Conservation (phyloP, 148 eudicot species). For the Drosera capensis region DNA sequence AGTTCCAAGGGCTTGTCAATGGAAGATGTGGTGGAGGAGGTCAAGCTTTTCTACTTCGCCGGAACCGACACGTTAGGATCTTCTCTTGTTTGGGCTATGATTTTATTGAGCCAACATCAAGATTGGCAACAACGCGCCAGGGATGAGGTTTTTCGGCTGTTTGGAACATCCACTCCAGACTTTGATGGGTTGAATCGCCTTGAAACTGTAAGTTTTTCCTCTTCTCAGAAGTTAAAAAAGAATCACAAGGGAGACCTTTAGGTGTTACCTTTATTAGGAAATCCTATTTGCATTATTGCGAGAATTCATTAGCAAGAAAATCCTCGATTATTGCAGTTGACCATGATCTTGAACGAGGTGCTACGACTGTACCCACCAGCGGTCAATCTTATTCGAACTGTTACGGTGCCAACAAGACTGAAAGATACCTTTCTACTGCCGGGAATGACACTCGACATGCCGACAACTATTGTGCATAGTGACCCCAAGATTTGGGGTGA, state of each 20-base stretch:
- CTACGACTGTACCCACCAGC: conserved; percentile 31
- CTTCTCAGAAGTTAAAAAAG: no score
- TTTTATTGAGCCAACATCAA: conserved; percentile 10
- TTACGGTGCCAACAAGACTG: conserved; percentile 7
- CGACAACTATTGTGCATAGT: conserved; percentile 20
- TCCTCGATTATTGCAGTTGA: no score
- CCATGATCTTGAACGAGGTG: conserved; percentile 27
- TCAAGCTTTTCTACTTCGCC: conserved; percentile 11
- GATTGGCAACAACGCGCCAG: conserved; percentile 16
- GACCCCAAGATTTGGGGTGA: conserved; percentile 31
- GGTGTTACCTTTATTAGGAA: no score
- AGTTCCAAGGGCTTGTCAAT: conserved; percentile 1
- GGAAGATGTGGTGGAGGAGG: conserved; percentile 10
- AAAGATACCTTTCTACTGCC: conserved; percentile 11
- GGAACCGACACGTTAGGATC: conserved; percentile 11
- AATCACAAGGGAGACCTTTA: no score
- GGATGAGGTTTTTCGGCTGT: conserved; percentile 11
- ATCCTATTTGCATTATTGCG: no score
- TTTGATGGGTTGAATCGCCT: conserved; percentile 11
- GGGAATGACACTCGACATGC: conserved; percentile 18
- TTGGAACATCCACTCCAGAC: conserved; percentile 6
- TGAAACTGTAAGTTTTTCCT: conserved; percentile 8
- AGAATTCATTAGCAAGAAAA: no score
- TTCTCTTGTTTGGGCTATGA: conserved; percentile 12
- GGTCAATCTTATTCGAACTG: conserved; percentile 4